phyloP scores from a whole-genome alignment of 192 early-diverging fungal genomes.

The Dissophora globulifera region DNA sequence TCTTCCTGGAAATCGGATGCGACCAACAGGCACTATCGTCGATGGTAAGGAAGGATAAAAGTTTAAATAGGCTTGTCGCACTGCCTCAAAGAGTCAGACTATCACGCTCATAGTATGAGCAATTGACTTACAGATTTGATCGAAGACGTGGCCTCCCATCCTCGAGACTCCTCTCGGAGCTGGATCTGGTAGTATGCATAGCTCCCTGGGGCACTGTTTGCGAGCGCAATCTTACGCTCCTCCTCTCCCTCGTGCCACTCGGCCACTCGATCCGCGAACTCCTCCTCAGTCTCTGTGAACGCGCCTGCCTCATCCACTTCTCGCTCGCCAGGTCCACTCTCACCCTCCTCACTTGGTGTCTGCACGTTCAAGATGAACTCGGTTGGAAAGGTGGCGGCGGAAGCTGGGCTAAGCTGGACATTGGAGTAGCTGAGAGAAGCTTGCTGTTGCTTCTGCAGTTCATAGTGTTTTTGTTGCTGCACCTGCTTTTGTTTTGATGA shows the following conservation, averaged over 20 bases:
- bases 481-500: conserved; percentile 10
- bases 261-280: conserved; percentile 24
- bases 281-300: conserved; percentile 38
- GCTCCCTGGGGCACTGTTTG: conserved; percentile 25
- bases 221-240: conserved; percentile 3
- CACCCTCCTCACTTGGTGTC: conserved; percentile 25
- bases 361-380: conserved; percentile 45
- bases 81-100: no score
- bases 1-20: conserved; percentile 44
- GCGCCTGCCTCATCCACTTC: conserved; percentile 12
- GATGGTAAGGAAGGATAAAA: neutral
- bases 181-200: conserved; percentile 48
- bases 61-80: no score
- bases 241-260: conserved; percentile 38
- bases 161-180: conserved; percentile 36
- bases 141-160: conserved; percentile 45
- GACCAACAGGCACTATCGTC: conserved; percentile 30
- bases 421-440: conserved; percentile 21
- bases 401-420: neutral
- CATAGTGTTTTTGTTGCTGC: conserved; percentile 23
- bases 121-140: conserved; percentile 45
- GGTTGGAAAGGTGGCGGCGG: conserved; percentile 1
- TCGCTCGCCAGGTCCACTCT: neutral
- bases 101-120: no score
- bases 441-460: neutral